Conservation (phyloP, 257 asterid genomes). For the Solanum bukasovii region DNA sequence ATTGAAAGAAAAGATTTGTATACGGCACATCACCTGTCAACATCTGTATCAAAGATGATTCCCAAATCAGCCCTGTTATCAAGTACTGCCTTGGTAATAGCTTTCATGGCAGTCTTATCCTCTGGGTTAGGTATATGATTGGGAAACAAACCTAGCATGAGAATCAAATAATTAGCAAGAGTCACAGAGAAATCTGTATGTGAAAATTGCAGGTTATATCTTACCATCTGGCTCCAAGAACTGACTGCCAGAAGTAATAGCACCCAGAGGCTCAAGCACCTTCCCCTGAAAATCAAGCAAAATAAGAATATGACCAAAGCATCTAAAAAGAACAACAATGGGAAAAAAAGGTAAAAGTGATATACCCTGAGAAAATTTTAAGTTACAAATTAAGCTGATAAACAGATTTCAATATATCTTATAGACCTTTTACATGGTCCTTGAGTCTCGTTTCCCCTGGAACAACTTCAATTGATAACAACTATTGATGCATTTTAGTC, state of each 20-base stretch:
- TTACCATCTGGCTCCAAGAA: slow-evolving; percentile 97
- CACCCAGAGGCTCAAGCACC: slow-evolving; percentile 97
- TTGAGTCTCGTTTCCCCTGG: neutral
- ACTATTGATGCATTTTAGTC: neutral
- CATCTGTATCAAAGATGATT: slow-evolving; percentile 96
- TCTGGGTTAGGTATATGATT: slow-evolving; percentile 99
- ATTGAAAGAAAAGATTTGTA: slow-evolving; percentile 2
- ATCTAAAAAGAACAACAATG: neutral
- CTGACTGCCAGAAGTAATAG: slow-evolving; percentile 91
- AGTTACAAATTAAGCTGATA: neutral
- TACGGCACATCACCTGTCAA: slow-evolving; percentile 58
- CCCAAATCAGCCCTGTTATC: slow-evolving; percentile 90
- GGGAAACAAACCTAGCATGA: slow-evolving; percentile 73
- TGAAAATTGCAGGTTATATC: slow-evolving; percentile 7
- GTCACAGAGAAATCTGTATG: neutral
- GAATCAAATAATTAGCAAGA: neutral
- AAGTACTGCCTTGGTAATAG: slow-evolving; percentile 79
- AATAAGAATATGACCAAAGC: slow-evolving; percentile 1
- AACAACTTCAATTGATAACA: neutral
- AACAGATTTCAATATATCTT: neutral
- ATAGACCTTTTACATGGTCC: neutral
- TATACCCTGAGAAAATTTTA: neutral
- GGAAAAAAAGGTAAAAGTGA: neutral
- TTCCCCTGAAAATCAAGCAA: slow-evolving; percentile 54
- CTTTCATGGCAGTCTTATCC: slow-evolving; percentile 92